These are phyloP conservation scores for Triangularia setosa DNA, from an alignment of 2,329 filamentous ascomycete genomes.

Conservation along the genomic window DNA sequence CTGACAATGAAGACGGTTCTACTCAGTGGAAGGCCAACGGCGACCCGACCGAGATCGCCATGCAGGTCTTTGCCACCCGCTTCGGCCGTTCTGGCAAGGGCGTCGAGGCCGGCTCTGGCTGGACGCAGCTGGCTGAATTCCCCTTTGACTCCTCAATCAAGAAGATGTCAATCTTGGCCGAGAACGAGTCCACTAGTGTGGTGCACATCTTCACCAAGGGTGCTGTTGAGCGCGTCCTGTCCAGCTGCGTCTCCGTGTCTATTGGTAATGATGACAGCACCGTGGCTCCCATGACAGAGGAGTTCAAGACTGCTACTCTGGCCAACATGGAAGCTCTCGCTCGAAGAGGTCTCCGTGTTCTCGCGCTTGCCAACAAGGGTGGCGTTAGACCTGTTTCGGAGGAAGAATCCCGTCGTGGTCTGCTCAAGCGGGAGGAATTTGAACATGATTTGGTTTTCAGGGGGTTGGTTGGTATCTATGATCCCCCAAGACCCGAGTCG, in stretches of 20 bases:
- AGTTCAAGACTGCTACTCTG: constrained; percentile 10
- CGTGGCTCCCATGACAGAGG: constrained; percentile 18
- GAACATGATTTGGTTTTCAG: constrained; percentile 37
- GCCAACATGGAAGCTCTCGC: constrained; percentile 60
- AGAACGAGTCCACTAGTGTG: constrained; percentile 28
- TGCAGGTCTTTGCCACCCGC: constrained; percentile 63
- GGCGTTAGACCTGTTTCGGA: constrained; percentile 1
- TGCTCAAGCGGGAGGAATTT: constrained; percentile 23
- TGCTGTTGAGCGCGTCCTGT: constrained; percentile 58
- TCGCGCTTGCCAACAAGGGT: constrained; percentile 50
- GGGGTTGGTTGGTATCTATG: constrained; percentile 67
- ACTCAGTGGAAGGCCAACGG: constrained; percentile 52
- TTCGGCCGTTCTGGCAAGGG: constrained; percentile 46
- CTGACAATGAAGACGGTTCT: constrained; percentile 43
- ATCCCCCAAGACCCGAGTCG: constrained; percentile 64
- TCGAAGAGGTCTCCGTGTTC: constrained; percentile 57
- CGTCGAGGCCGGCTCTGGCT: constrained; percentile 32
- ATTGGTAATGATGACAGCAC: constrained; percentile 26
- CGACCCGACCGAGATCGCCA: constrained; percentile 63
- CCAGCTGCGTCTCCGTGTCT: constrained; percentile 48
- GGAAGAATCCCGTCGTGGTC: not conserved
- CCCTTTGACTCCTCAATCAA: constrained; percentile 64
- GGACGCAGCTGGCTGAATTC: constrained; percentile 54
- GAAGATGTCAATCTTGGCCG: constrained; percentile 62
- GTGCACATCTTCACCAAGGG: constrained; percentile 45